A percentile compares a stretch with the other conserved stretches of the same genome.
Evolutionary conservation across 2,329 filamentous ascomycete genomes (phyloP).

Genomic region (Beauveria asiatica): DNA sequence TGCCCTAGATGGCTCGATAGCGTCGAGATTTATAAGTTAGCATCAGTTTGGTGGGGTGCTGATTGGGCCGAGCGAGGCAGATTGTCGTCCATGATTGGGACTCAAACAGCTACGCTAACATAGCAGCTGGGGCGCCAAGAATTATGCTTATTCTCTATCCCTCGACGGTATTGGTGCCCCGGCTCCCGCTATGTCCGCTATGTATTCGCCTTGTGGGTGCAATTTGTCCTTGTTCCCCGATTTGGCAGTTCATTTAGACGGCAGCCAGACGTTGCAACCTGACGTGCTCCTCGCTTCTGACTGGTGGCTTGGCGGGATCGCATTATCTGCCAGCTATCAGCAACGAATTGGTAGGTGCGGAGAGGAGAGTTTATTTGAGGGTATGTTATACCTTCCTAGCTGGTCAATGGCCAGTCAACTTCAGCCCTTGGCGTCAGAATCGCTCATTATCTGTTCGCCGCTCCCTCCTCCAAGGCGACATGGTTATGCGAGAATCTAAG

Average conservation of each 20-base stretch:
- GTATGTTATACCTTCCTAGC: not conserved
- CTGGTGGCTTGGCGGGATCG: not conserved
- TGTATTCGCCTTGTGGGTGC: not conserved
- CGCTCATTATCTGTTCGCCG: not conserved
- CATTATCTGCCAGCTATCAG: not conserved
- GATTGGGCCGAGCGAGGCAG: not conserved
- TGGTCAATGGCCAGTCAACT: not conserved
- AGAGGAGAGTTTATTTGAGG: not conserved
- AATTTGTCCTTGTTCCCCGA: not conserved
- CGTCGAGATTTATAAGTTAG: not conserved
- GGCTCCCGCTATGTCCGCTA: too few species aligned
- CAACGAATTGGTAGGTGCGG: not conserved
- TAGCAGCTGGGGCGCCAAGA: constrained; percentile 1
- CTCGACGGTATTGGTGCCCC: not conserved
- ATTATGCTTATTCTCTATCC: constrained; percentile 4
- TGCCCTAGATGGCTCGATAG: not conserved
- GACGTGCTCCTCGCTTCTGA: not conserved
- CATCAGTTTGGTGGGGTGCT: not conserved
- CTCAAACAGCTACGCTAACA: not conserved
- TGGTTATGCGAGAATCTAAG: not conserved
- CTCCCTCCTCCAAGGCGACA: not conserved
- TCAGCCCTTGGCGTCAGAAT: not conserved
- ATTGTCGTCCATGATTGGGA: not conserved
- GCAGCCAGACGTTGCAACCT: not conserved
- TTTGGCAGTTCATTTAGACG: not conserved